A percentile compares a stretch with the other conserved stretches of the same genome.
Evolutionary conservation across 345 rosid species (phyloP).

Genomic region (Murraya paniculata): DNA sequence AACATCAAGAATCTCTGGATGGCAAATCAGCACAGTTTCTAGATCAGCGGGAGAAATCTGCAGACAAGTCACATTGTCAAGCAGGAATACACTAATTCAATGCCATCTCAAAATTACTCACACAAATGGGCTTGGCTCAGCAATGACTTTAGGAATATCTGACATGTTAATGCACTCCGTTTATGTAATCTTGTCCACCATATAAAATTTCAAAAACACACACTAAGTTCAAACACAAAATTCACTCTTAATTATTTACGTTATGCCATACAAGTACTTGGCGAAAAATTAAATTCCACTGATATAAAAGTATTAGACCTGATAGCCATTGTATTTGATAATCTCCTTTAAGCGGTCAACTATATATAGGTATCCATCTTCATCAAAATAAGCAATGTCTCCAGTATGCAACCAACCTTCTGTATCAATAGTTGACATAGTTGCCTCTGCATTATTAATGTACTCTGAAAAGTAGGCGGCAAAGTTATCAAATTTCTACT

Average conservation of each 20-base stretch:
- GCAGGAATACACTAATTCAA: background rate
- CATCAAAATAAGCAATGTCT: slow-evolving; percentile 68
- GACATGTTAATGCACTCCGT: background rate
- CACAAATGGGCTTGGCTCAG: background rate
- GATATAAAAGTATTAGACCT: slow-evolving; percentile 39
- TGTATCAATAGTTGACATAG: slow-evolving; percentile 47
- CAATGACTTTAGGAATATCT: background rate
- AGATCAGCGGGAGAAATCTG: slow-evolving; percentile 95
- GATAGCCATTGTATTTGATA: slow-evolving; percentile 87
- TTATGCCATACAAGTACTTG: background rate
- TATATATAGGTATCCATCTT: slow-evolving; percentile 67
- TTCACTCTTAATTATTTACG: background rate
- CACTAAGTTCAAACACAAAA: background rate
- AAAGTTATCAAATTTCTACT: slow-evolving; percentile 1
- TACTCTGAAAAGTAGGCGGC: slow-evolving; percentile 43
- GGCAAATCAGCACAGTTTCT: slow-evolving; percentile 63
- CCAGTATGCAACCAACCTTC: slow-evolving; percentile 91
- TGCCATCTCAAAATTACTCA: background rate
- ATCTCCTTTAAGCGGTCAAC: slow-evolving; percentile 79
- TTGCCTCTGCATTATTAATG: slow-evolving; percentile 62
- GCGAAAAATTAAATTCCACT: background rate
- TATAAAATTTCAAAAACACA: background rate
- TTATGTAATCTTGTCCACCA: background rate
- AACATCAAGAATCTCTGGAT: slow-evolving; percentile 72
- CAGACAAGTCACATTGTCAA: slow-evolving; percentile 3